A percentile compares a stretch with the other conserved stretches of the same genome.
phyloP scores from a whole-genome alignment of 768 basidiomycete genomes.

The Chalciporus pseudorubinellus region DNA sequence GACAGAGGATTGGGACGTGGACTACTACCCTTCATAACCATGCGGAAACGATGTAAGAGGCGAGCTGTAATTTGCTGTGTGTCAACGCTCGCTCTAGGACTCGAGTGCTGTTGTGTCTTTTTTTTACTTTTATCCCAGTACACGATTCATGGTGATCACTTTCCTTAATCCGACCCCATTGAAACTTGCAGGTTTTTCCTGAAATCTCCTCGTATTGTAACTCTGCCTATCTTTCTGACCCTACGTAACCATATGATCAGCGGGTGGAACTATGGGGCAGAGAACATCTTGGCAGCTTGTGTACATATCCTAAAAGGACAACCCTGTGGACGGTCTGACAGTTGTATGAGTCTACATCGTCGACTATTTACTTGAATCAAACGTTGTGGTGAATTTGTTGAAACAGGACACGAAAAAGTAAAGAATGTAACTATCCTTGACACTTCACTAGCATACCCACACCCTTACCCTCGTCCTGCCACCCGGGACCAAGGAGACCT shows the following conservation, averaged over 20 bases:
- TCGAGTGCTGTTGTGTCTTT: slow-evolving; percentile 3
- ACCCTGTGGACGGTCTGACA: too few species aligned
- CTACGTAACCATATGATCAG: not conserved
- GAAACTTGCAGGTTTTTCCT: not conserved
- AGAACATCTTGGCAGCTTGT: too few species aligned
- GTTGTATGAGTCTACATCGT: too few species aligned
- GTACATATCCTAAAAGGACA: too few species aligned
- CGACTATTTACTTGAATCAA: too few species aligned
- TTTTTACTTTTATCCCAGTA: slow-evolving; percentile 9
- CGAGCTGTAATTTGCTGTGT: slow-evolving; percentile 14
- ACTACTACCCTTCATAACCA: slow-evolving; percentile 43
- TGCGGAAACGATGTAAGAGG: not conserved
- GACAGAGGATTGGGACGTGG: slow-evolving; percentile 51
- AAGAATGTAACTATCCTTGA: too few species aligned
- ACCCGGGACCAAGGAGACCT: too few species aligned
- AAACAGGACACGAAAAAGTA: too few species aligned
- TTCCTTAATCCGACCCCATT: not conserved
- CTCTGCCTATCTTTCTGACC: not conserved
- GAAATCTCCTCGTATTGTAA: not conserved
- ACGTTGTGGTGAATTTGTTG: too few species aligned
- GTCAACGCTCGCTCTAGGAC: not conserved
- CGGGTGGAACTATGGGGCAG: not conserved
- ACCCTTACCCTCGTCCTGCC: too few species aligned
- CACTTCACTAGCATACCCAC: too few species aligned
- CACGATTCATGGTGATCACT: not conserved